Evolutionary conservation across 768 basidiomycete species (phyloP), one percentile per base, ranked within the genome.

Genomic region (Naganishia randhawae): DNA sequence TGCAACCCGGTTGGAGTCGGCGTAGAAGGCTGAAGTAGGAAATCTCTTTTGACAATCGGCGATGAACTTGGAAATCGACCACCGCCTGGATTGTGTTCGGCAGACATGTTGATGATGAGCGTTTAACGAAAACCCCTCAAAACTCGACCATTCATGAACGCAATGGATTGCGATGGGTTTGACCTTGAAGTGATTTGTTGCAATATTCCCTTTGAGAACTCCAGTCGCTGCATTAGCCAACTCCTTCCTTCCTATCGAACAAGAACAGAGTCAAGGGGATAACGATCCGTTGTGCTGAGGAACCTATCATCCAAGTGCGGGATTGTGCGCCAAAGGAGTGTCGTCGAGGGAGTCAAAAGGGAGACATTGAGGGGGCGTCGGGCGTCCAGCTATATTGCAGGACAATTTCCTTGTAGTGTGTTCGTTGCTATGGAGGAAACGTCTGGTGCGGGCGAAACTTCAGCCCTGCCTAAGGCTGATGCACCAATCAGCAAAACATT

Each of bases 191-290:
- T n/a, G 45, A 22, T n/a, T 48, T 6, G 13, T 11, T 48, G 45
- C 7, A n/a, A 7, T 17, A n/a, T 48, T 48, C 7, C n/a, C 25
- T 48, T 48, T 6, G n/a, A 2, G 7, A 13, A 22, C 6, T 48
- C n/a, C 8, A 11, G 4, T 4, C 3, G 11, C 13, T 48, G 45
- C 22, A 42, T 61, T 61, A 61, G 37, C 57, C 57, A 61, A 61
- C 22, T 29, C 57, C 57, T 13, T 61, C 57, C 57, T 61, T 61
- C 37, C 57, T n/a, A 35, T 39, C 57, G 57, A 61, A 61, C 33
- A 61, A 22, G 57, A 61, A 61, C 22, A 61, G 33, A 25, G 57
- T 19, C 37, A 61, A 41, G n/a, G 57, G 57, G 22, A 29, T 41
- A 39, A 39, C 57, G 37, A 41, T 39, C 17, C 39, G 57, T 61